phyloP scores from a whole-genome alignment of 306 rosid genomes.

The Sophora flavescens region DNA sequence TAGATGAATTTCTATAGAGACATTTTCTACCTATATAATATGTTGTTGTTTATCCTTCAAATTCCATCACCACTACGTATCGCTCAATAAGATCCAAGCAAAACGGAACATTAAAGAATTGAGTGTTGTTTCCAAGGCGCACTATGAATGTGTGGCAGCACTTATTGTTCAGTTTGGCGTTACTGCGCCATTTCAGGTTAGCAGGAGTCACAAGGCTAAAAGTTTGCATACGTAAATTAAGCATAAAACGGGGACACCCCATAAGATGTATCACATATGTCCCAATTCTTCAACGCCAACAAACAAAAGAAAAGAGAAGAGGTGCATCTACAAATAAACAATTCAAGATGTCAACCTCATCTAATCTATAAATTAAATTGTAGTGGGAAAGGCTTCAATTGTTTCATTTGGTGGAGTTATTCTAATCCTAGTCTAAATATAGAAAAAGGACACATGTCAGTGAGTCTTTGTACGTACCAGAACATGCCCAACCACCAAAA shows the following conservation, averaged over 20 bases:
- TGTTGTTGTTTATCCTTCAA: background rate
- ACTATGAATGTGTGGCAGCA: slow-evolving; percentile 26
- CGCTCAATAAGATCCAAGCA: background rate
- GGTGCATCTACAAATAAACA: background rate
- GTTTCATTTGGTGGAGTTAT: background rate
- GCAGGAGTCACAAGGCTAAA: slow-evolving; percentile 23
- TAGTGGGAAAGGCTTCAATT: slow-evolving; percentile 8
- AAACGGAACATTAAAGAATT: too few relatives aligned
- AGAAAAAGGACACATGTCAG: background rate
- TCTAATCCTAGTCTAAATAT: slow-evolving; percentile 1
- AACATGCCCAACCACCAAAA: background rate
- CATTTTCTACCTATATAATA: background rate
- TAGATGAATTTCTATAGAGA: background rate
- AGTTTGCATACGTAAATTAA: slow-evolving; percentile 23
- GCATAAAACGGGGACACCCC: slow-evolving; percentile 15
- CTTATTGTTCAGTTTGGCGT: slow-evolving; percentile 5
- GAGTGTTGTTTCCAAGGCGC: slow-evolving; percentile 29
- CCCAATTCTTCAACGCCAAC: slow-evolving; percentile 34
- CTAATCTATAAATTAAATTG: slow-evolving; percentile 15
- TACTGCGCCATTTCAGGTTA: slow-evolving; percentile 25
- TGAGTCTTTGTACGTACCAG: background rate
- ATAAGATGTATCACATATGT: slow-evolving; percentile 33
- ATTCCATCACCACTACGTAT: background rate
- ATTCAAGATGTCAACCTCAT: slow-evolving; percentile 32
- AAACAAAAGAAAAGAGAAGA: background rate